phyloP scores from a whole-genome alignment of 1,139 yeast genomes.

The Candida sanyaensis region DNA sequence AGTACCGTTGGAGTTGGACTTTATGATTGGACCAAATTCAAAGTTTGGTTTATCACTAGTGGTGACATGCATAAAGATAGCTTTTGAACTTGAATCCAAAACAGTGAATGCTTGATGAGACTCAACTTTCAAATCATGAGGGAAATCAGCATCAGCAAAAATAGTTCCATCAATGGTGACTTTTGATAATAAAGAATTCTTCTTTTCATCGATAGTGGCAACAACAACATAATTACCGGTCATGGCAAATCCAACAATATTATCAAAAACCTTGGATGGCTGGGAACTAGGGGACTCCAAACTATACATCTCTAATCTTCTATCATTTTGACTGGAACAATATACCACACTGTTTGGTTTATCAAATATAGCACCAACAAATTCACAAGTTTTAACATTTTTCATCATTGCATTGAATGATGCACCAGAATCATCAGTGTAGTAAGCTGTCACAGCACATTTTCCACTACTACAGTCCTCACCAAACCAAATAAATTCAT shows the following conservation, averaged over 20 bases:
- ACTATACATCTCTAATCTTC: constrained; percentile 23
- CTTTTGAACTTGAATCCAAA: constrained; percentile 70
- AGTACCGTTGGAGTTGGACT: constrained; percentile 95
- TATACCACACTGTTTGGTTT: constrained; percentile 54
- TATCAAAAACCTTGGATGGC: constrained; percentile 25
- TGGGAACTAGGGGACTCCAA: constrained; percentile 29
- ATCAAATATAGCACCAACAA: constrained; percentile 56
- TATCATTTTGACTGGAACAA: constrained; percentile 49
- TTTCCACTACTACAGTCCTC: constrained; percentile 52
- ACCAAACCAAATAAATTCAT: constrained; percentile 73
- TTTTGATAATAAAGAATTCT: constrained; percentile 55
- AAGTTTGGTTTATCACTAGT: constrained; percentile 50
- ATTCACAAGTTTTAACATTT: constrained; percentile 63
- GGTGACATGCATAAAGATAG: constrained; percentile 84
- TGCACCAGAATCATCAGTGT: constrained; percentile 65
- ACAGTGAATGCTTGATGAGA: constrained; percentile 83
- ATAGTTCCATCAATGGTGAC: constrained; percentile 81
- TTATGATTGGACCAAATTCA: constrained; percentile 82
- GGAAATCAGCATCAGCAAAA: constrained; percentile 82
- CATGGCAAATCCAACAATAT: constrained; percentile 42
- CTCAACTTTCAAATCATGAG: constrained; percentile 62
- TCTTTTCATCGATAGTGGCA: constrained; percentile 63
- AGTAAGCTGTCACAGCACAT: constrained; percentile 60
- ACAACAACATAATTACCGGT: constrained; percentile 66
- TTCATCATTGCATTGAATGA: constrained; percentile 55